Evolutionary conservation across 352 stramenopile genomes (phyloP).

Genomic region (Aphanomyces euteiches): DNA sequence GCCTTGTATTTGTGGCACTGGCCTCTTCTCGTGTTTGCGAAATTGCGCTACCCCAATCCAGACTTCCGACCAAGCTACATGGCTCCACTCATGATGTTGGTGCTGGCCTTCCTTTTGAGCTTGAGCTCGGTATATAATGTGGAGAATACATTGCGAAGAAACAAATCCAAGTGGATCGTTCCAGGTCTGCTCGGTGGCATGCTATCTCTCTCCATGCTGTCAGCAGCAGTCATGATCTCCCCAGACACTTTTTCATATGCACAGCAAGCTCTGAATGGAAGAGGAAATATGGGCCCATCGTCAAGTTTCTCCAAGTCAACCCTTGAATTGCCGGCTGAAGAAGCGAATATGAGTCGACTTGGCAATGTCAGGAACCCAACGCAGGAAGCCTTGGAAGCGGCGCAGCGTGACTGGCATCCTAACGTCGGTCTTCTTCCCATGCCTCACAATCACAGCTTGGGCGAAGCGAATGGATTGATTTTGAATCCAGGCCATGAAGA

Average conservation of each 20-base stretch:
- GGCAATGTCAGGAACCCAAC: neutral
- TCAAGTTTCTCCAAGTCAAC: neutral
- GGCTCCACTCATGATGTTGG: slow-evolving; percentile 9
- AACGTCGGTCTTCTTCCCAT: neutral
- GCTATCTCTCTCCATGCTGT: slow-evolving; percentile 1
- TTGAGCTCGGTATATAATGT: neutral
- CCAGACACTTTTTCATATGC: slow-evolving; percentile 12
- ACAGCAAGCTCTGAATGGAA: neutral
- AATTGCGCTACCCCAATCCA: slow-evolving; percentile 19
- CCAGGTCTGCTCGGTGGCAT: neutral
- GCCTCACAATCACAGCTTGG: neutral
- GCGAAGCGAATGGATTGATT: neutral
- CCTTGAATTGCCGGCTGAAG: neutral
- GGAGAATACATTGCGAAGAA: slow-evolving; percentile 1
- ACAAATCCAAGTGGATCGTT: slow-evolving; percentile 24
- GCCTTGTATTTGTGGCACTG: slow-evolving; percentile 32
- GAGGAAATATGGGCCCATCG: neutral
- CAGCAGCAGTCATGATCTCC: neutral
- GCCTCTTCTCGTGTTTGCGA: slow-evolving; percentile 29
- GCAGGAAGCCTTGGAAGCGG: neutral
- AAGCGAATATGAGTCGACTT: neutral
- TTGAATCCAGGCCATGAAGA: slow-evolving; percentile 24
- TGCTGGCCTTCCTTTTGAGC: neutral
- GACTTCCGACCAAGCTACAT: slow-evolving; percentile 9
- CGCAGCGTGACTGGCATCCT: neutral